Evolutionary conservation across 139 green algal species (phyloP).

Genomic region (Chlamydomonas sp.): DNA sequence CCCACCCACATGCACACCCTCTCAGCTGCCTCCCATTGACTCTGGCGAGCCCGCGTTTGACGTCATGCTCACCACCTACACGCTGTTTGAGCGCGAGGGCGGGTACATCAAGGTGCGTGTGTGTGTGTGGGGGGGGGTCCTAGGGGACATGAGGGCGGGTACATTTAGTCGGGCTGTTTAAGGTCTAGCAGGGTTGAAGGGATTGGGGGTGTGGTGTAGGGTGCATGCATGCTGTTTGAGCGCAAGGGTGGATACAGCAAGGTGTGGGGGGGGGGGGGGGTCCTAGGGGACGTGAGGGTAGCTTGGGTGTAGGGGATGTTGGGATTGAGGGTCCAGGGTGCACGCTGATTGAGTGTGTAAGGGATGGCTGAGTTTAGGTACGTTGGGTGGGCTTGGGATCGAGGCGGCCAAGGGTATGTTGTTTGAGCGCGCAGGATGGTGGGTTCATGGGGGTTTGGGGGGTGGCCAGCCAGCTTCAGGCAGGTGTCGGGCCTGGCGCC

Average conservation of each 20-base stretch:
- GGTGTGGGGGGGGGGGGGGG: background rate
- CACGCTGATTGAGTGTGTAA: no score
- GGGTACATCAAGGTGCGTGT: conserved; percentile 12
- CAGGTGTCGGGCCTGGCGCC: no score
- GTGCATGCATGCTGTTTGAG: no score
- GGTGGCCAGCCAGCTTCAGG: background rate
- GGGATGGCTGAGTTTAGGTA: no score
- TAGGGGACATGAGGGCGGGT: background rate
- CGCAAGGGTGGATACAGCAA: no score
- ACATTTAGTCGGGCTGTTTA: conserved; percentile 1
- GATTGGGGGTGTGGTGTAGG: background rate
- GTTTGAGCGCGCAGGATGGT: no score
- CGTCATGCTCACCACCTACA: conserved; percentile 85
- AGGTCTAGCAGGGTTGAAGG: background rate
- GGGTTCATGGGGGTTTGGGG: background rate
- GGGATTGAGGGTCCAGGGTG: no score
- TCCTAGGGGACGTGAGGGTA: background rate
- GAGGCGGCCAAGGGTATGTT: no score
- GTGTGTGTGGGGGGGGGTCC: background rate
- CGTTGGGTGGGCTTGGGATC: no score
- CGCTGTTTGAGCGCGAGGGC: conserved; percentile 79
- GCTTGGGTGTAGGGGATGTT: background rate
- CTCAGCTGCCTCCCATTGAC: background rate
- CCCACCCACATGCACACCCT: background rate
- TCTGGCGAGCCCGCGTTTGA: conserved; percentile 61